Conservation (phyloP, 495 filamentous ascomycete species). For the Hypoxylon cercidicola region DNA sequence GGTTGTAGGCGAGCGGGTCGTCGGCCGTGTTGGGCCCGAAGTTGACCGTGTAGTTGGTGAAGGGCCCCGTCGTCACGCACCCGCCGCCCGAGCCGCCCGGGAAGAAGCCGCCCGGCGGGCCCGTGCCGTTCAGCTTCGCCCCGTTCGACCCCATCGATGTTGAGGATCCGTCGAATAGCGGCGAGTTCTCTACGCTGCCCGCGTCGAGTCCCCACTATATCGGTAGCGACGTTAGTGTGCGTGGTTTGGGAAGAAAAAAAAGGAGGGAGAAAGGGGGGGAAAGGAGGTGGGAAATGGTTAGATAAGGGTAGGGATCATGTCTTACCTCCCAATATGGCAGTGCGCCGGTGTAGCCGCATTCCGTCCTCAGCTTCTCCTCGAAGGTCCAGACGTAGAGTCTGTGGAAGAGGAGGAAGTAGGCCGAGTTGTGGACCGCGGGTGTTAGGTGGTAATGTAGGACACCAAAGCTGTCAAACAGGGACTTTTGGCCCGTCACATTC, state of each 20-base stretch:
- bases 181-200: conserved; percentile 44
- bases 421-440: conserved; percentile 50
- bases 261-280: too few species aligned
- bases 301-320: too few species aligned
- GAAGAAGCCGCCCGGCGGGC: conserved; percentile 21
- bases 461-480: conserved; percentile 46
- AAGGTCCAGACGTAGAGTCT: conserved; percentile 51
- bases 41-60: conserved; percentile 51
- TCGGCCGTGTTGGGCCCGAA: conserved; percentile 47
- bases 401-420: conserved; percentile 56
- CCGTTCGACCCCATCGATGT: conserved; percentile 48
- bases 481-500: conserved; percentile 47
- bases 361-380: conserved; percentile 49
- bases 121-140: conserved; percentile 36
- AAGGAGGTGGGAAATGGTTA: too few species aligned
- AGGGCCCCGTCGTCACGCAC: conserved; percentile 50
- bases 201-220: conserved; percentile 51
- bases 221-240: conserved; percentile 2
- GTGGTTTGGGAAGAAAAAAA: neutral
- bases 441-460: conserved; percentile 52
- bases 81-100: conserved; percentile 46
- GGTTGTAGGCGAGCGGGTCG: conserved; percentile 50
- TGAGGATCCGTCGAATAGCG: conserved; percentile 49
- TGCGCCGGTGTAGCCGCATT: conserved; percentile 51
- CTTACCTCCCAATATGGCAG: conserved; percentile 55